These are phyloP conservation scores for Sporothrix variecibatus DNA, from an alignment of 2,329 filamentous ascomycete genomes.

Conservation along the genomic window DNA sequence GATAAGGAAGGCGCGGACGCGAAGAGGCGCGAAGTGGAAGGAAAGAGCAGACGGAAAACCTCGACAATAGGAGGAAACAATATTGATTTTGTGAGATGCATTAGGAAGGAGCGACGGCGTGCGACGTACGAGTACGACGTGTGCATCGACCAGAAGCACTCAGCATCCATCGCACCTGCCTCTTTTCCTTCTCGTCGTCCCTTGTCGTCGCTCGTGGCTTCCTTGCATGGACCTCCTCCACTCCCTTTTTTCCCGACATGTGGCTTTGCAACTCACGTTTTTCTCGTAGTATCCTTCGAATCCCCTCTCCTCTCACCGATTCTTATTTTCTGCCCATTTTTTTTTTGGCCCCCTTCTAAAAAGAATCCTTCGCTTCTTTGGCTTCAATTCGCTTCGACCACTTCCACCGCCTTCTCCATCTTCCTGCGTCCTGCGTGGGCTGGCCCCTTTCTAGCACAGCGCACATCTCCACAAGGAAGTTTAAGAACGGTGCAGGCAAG, in stretches of 20 bases:
- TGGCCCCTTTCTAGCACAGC: not conserved
- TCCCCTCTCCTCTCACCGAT: not conserved
- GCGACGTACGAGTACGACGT: not conserved
- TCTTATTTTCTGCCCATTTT: not conserved
- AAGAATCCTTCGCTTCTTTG: not conserved
- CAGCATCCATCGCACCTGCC: not conserved
- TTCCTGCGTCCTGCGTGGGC: not conserved
- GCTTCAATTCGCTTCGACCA: not conserved
- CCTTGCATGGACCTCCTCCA: too few relatives aligned
- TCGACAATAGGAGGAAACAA: not conserved
- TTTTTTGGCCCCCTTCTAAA: not conserved
- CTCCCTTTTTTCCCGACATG: not conserved
- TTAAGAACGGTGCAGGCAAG: not conserved
- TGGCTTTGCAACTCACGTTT: not conserved
- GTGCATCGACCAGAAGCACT: not conserved
- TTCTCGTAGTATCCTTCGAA: not conserved
- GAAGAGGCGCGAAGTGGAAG: not conserved
- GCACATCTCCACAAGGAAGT: constrained; percentile 8
- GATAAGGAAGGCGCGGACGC: not conserved
- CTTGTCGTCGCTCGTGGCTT: not conserved
- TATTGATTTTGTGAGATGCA: not conserved
- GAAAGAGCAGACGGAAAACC: not conserved
- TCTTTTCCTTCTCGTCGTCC: not conserved
- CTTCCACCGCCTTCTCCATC: not conserved
- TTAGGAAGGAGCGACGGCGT: constrained; percentile 4